phyloP scores from a whole-genome alignment of 768 basidiomycete species.

The Leccinum arenicola region DNA sequence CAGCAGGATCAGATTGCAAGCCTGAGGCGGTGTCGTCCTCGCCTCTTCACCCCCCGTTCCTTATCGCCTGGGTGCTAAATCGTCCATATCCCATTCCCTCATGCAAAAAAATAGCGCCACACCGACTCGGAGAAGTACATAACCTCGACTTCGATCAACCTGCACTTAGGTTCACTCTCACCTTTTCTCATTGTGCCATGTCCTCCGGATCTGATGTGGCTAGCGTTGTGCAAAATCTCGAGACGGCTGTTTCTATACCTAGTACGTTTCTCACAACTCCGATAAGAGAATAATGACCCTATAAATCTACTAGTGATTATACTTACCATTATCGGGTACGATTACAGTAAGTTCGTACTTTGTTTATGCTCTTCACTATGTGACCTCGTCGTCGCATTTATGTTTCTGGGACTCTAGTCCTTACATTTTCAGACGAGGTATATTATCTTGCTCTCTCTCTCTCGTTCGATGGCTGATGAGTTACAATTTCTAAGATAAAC shows the following conservation, averaged over 20 bases:
- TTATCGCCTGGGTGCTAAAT: not conserved
- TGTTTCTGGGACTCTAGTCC: slow-evolving; percentile 1
- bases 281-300: not conserved
- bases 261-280: not conserved
- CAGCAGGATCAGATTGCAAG: not conserved
- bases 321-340: slow-evolving; percentile 10
- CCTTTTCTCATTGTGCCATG: not conserved
- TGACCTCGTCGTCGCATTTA: not conserved
- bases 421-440: slow-evolving; percentile 16
- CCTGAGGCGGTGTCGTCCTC: not conserved
- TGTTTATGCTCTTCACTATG: not conserved
- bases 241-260: not conserved
- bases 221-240: not conserved
- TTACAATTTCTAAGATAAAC: slow-evolving; percentile 1
- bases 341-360: slow-evolving; percentile 9
- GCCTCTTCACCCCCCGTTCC: not conserved
- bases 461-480: not conserved
- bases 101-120: not conserved
- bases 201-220: not conserved
- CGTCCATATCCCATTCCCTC: not conserved
- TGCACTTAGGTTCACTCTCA: not conserved
- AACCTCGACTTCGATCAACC: not conserved
- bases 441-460: no score
- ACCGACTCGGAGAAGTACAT: not conserved
- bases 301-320: slow-evolving; percentile 1